These are phyloP conservation scores for Apiospora hydei DNA, from an alignment of 2,329 filamentous ascomycete genomes.

Conservation along the genomic window DNA sequence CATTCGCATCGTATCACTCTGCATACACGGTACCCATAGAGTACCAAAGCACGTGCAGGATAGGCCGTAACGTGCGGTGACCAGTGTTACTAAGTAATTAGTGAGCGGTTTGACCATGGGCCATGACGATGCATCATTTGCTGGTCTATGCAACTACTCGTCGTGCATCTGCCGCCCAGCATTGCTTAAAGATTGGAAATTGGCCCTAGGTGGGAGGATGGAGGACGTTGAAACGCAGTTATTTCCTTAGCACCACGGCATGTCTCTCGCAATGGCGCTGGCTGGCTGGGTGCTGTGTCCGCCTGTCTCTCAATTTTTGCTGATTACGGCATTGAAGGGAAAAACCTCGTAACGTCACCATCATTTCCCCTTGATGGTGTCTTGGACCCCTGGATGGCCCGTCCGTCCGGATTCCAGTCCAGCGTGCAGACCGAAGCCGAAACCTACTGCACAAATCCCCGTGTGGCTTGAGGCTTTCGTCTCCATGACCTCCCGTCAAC, in stretches of 20 bases:
- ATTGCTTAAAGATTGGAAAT: slow-evolving; percentile 5
- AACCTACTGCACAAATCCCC: background rate
- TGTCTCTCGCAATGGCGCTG: background rate
- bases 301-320: background rate
- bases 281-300: background rate
- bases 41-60: background rate
- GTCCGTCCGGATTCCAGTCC: slow-evolving; percentile 11
- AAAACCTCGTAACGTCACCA: background rate
- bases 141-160: slow-evolving; percentile 6
- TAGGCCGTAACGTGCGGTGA: background rate
- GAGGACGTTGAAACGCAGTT: slow-evolving; percentile 14
- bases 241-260: slow-evolving; percentile 8
- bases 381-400: slow-evolving; percentile 15
- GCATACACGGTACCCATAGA: background rate
- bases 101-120: background rate
- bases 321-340: background rate
- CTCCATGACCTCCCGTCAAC: slow-evolving; percentile 10
- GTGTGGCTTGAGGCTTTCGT: slow-evolving; percentile 17
- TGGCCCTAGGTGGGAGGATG: slow-evolving; percentile 1
- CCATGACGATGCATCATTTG: slow-evolving; percentile 11
- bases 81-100: slow-evolving; percentile 2
- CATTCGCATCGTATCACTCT: background rate
- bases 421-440: background rate
- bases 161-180: slow-evolving; percentile 6
- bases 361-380: background rate